Percentiles rank a stretch among this genome's conserved stretches.
Evolutionary conservation across 495 filamentous ascomycete genomes (phyloP).

Genomic region (Penicillium diatomitis): DNA sequence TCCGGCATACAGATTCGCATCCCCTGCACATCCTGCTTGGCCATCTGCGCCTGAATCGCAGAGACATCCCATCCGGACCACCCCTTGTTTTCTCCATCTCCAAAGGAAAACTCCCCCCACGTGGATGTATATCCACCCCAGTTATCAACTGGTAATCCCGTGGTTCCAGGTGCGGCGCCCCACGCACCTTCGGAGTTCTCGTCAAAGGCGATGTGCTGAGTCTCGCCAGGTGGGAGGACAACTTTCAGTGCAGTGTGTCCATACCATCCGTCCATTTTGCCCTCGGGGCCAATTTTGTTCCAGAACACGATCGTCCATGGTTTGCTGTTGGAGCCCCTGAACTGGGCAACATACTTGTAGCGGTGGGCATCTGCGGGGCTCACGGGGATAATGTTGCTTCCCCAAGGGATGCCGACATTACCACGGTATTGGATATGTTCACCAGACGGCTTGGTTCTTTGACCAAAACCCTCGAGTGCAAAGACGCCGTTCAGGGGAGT

Average conservation of each 20-base stretch:
- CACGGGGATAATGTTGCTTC: slow-evolving; percentile 44
- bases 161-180: slow-evolving; percentile 27
- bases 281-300: slow-evolving; percentile 44
- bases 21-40: slow-evolving; percentile 22
- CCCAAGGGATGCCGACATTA: slow-evolving; percentile 44
- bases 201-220: slow-evolving; percentile 39
- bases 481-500: slow-evolving; percentile 15
- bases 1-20: slow-evolving; percentile 29
- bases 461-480: slow-evolving; percentile 21
- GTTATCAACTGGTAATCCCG: slow-evolving; percentile 21
- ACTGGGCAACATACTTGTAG: slow-evolving; percentile 41
- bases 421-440: slow-evolving; percentile 29
- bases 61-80: slow-evolving; percentile 40
- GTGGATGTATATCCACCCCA: slow-evolving; percentile 33
- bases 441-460: slow-evolving; percentile 15
- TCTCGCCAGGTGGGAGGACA: slow-evolving; percentile 32
- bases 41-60: slow-evolving; percentile 35
- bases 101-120: slow-evolving; percentile 40
- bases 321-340: slow-evolving; percentile 27
- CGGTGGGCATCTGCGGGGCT: slow-evolving; percentile 19
- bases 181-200: slow-evolving; percentile 36
- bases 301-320: slow-evolving; percentile 40
- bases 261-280: slow-evolving; percentile 37
- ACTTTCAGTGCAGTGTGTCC: slow-evolving; percentile 35
- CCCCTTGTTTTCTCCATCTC: slow-evolving; percentile 22